A percentile compares a stretch with the other conserved stretches of the same genome.
These are phyloP conservation scores for Linum usitatissimum DNA, from an alignment of 345 rosid genomes.

Conservation along the genomic window DNA sequence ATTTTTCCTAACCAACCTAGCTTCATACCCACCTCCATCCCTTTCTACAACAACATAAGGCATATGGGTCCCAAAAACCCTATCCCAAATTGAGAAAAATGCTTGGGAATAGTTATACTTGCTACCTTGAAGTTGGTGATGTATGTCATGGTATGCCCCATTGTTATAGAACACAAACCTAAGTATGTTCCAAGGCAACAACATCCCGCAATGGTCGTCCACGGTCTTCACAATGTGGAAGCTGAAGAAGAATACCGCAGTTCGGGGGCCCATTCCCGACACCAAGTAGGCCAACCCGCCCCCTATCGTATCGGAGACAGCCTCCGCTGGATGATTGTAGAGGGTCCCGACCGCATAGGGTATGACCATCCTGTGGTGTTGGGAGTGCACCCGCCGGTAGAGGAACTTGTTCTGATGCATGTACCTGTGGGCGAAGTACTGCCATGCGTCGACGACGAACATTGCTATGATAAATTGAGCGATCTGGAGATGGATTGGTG, in stretches of 20 bases:
- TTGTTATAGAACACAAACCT: constrained; percentile 39
- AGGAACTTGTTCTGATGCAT: constrained; percentile 67
- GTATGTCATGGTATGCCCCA: constrained; percentile 62
- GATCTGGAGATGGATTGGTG: constrained; percentile 34
- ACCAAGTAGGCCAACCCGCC: constrained; percentile 55
- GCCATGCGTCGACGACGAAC: constrained; percentile 65
- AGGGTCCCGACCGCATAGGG: constrained; percentile 67
- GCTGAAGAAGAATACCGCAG: constrained; percentile 55
- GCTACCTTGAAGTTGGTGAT: constrained; percentile 60
- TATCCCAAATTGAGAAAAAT: constrained; percentile 70
- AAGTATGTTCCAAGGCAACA: constrained; percentile 41
- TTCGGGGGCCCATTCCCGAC: constrained; percentile 66
- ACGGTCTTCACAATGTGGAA: constrained; percentile 51
- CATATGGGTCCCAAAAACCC: constrained; percentile 58
- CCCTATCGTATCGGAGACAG: constrained; percentile 56
- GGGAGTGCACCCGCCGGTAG: constrained; percentile 59
- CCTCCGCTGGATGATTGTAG: constrained; percentile 60
- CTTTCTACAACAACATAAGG: constrained; percentile 42
- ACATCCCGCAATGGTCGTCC: constrained; percentile 64
- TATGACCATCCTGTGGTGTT: constrained; percentile 59
- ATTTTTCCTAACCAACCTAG: constrained; percentile 23
- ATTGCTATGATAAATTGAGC: constrained; percentile 44
- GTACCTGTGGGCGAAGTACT: constrained; percentile 56
- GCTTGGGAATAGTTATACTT: constrained; percentile 75
- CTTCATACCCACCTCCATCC: constrained; percentile 62